Base-by-base conservation (phyloP, 1,284 basidiomycete species). In the Melanopsichium pennsylvanicum region DNA sequence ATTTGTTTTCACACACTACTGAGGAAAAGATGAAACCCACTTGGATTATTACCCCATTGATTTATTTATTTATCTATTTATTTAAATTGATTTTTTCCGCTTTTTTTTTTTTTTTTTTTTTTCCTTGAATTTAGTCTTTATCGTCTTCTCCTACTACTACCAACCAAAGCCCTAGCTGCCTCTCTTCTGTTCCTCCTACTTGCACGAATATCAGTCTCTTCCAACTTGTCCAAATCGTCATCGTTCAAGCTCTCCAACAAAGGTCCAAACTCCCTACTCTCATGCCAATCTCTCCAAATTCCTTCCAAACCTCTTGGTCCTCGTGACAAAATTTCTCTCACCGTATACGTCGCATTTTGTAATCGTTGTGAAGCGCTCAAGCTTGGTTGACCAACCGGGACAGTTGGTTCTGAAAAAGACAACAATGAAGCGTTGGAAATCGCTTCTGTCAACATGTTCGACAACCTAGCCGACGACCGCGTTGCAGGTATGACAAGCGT, bases 221-320 rank as follows among this genome's bases (percentile, higher is more conserved):
- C 76, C 36, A 73, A 43, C 52, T 74, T 86, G 81, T 95, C 93
- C 57, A 97, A 88, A 81, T 98, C 96, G 80, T 97, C 95, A 22
- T 88, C 87, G 11, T 85, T 90, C 56, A 97, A 81, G 54, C 90
- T 88, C 80, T 97, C 89, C 77, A 97, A 88, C 40, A 89, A 84
- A n/a, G 95, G 97, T 59, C 88, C 87, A 82, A 92, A 97, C 81
- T 94, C 92, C 78, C 92, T 90, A 27, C 90, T 87, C 77, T 97
- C 95, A 45, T 86, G 86, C 92, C 92, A 97, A 79, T 97, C 95
- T 43, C 93, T 84, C 93, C 94, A 98, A 1, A 94, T 90, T 52
- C 92, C 91, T 77, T 87, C 87, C 39, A 97, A 82, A n/a, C 86
- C 84, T 78, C 90, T 90, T 2, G 92, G 90, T 0, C 92, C 91